A percentile compares a stretch with the other conserved stretches of the same genome.
phyloP scores from a whole-genome alignment of 495 filamentous ascomycete genomes.

The Corynascus novoguineensis region DNA sequence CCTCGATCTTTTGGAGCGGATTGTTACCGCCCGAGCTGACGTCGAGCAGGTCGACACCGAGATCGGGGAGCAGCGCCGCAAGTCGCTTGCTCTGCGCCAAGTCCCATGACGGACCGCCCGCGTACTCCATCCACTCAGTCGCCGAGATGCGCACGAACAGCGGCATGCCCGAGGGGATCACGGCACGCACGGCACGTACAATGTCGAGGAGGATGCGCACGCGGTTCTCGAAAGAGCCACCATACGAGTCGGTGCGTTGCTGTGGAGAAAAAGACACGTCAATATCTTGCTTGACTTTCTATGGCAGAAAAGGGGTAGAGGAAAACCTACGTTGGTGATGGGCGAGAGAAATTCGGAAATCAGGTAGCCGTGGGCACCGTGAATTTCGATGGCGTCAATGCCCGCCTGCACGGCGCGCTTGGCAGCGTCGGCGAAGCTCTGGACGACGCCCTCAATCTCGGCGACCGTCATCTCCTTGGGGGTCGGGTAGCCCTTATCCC shows the following conservation, averaged over 20 bases:
- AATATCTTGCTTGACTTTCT: neutral
- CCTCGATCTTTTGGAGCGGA: slow-evolving; percentile 52
- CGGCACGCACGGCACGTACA: slow-evolving; percentile 41
- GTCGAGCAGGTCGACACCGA: slow-evolving; percentile 71
- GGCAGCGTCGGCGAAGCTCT: slow-evolving; percentile 56
- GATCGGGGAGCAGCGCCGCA: slow-evolving; percentile 56
- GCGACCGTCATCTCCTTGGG: slow-evolving; percentile 54
- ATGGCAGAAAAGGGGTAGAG: neutral
- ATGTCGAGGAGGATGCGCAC: slow-evolving; percentile 44
- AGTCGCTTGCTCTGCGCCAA: slow-evolving; percentile 56
- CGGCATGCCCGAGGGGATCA: slow-evolving; percentile 56
- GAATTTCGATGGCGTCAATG: slow-evolving; percentile 63
- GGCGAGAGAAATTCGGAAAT: slow-evolving; percentile 59
- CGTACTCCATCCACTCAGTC: slow-evolving; percentile 64
- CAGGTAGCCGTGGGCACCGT: slow-evolving; percentile 61
- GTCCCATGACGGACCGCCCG: slow-evolving; percentile 55
- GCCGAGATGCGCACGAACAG: slow-evolving; percentile 64
- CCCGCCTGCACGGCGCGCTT: slow-evolving; percentile 59
- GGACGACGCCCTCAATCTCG: slow-evolving; percentile 59
- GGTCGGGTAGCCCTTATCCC: slow-evolving; percentile 36
- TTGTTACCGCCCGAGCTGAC: slow-evolving; percentile 67
- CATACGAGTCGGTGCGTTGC: slow-evolving; percentile 50
- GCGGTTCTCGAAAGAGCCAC: slow-evolving; percentile 55
- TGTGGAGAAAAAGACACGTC: neutral
- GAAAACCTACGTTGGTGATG: slow-evolving; percentile 44